phyloP scores from a whole-genome alignment of 495 filamentous ascomycete genomes.

The Amphirosellinia nigrospora region DNA sequence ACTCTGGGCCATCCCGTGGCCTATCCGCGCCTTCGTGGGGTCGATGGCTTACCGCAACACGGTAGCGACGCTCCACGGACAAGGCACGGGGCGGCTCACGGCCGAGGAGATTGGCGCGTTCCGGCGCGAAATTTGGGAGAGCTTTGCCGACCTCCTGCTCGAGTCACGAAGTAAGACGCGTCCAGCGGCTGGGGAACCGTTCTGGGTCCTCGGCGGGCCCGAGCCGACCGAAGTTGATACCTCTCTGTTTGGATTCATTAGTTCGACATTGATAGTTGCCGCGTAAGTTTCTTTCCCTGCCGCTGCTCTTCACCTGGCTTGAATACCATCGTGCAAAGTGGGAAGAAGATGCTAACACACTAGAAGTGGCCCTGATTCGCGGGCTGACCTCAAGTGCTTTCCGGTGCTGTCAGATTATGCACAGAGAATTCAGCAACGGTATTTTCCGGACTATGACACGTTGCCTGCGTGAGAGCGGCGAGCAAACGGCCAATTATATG shows the following conservation, averaged over 20 bases:
- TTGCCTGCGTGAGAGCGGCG: slow-evolving; percentile 18
- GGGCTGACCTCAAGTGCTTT: slow-evolving; percentile 49
- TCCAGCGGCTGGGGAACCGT: slow-evolving; percentile 42
- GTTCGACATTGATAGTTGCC: slow-evolving; percentile 52
- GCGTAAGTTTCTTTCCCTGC: slow-evolving; percentile 55
- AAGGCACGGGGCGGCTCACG: slow-evolving; percentile 60
- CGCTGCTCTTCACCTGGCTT: background rate
- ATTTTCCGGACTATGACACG: slow-evolving; percentile 64
- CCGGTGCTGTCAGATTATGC: slow-evolving; percentile 64
- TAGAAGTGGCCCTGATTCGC: slow-evolving; percentile 54
- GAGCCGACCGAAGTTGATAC: slow-evolving; percentile 64
- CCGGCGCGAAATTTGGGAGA: slow-evolving; percentile 59
- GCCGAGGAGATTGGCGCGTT: slow-evolving; percentile 54
- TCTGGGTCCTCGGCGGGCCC: slow-evolving; percentile 64
- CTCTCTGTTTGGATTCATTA: slow-evolving; percentile 63
- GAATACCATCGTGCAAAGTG: background rate
- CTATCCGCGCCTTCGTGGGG: slow-evolving; percentile 60
- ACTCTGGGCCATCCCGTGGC: slow-evolving; percentile 56
- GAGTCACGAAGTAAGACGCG: slow-evolving; percentile 27
- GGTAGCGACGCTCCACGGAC: slow-evolving; percentile 53
- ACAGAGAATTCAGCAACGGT: slow-evolving; percentile 58
- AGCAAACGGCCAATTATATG: background rate
- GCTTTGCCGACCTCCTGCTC: slow-evolving; percentile 49
- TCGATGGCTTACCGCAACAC: slow-evolving; percentile 53
- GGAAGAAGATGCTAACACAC: slow-evolving; percentile 11